Evolutionary conservation across 1,284 basidiomycete genomes (phyloP), one percentile per base, ranked within the genome.

Genomic region (Pholiota adiposa): DNA sequence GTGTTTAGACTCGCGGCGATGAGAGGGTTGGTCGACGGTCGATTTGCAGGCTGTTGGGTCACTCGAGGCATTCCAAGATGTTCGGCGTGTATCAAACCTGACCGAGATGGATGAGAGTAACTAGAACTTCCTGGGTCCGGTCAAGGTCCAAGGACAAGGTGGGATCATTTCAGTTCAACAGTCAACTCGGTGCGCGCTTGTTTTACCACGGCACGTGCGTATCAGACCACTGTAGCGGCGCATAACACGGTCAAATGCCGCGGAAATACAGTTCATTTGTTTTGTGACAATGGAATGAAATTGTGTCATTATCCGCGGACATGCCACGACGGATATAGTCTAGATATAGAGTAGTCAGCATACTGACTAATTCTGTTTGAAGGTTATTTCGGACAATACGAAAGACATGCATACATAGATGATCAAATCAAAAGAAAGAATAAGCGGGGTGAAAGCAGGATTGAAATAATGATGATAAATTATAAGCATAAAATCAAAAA

Each of bases 21-120:
- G 34, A 74, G 65, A 36, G 73, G 70, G 66, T 73, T 69, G 31
- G 72, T 65, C 51, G 72, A 66, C 53, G 67, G 54, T 51, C 71
- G 67, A 63, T 68, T 66, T 59, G 60, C 59, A 34, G 70, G 59
- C 51, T 68, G 65, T 44, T 69, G 69, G 34, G 74, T 63, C 56
- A 67, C 70, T 67, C 76, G 73, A 53, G 76, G 77, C 77, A 76
- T 77, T 31, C 14, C 59, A 31, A 33, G 40, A 38, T 25, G 31
- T 48, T 21, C 31, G 19, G 19, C n/a, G 27, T 55, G 44, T 46
- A 55, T 48, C 21, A 27, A 34, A 23, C 4, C 4, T 38, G 23
- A 36, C 19, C 27, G 16, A 27, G 31, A 21, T 41, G 36, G 49
- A 41, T 29, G 59, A 46, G 23, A 38, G 40, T 40, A 55, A 56